Evolutionary conservation across 164 flowering plant genomes (phyloP), one percentile per base, ranked within the genome.

Genomic region (Magnolia changhungtana): DNA sequence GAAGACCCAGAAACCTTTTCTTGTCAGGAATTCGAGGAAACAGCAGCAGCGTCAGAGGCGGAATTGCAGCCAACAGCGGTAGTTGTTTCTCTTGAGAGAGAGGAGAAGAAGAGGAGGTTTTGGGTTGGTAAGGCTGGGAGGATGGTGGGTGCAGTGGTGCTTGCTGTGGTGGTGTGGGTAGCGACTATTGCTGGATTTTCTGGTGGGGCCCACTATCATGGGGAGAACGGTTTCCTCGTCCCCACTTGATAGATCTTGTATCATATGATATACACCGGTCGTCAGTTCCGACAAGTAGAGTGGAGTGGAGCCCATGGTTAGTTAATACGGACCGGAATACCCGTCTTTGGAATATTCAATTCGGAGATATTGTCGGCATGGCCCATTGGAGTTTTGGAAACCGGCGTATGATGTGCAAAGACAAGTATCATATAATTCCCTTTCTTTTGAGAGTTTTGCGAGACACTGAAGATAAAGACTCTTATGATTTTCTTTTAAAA

Each of bases 51-150:
- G 61, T 8, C 18, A 3, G 18, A 16, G 13, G 61, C 61, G 13
- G 61, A 18, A 16, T 11, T 11, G 11, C 16, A 55, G 61, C 93
- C 92, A 7, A 73, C 89, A 0, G 95, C 89, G n/a, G 73, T 83
- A 50, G 86, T 88, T 7, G 92, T 88, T 0, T 91, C 97, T 9
- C 16, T 2, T 2, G 19, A 55, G 61, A 55, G 61, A 55, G 61
- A 16, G 61, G 61, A 55, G 13, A 16, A 55, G 61, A 55, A 55
- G 74, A 51, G 19, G 63, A n/a, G n/a, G 31, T 14, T 51, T 23
- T 20, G 21, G 27, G 24, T 21, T 14, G 45, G 45, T 37, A 37
- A 4, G 13, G 74, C 63, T 23, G 24, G 74, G 23, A 72, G 64
- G 6, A 64, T 24, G 45, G 64, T 31, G 16, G 27, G 21, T 14